Evolutionary conservation across 1,284 basidiomycete genomes (phyloP).

Genomic region (Ustilago hordei): DNA sequence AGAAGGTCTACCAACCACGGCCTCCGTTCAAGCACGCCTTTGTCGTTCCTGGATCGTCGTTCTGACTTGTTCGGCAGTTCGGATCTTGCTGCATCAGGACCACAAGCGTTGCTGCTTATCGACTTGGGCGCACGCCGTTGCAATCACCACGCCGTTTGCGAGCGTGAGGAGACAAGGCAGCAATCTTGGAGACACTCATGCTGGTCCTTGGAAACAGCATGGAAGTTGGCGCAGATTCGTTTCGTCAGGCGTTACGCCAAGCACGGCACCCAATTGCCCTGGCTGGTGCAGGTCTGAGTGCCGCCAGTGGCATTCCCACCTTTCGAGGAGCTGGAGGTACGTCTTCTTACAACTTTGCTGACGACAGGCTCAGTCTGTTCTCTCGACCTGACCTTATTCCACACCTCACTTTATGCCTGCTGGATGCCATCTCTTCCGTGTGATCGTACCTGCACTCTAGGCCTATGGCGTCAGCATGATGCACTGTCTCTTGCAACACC

Average conservation of each 20-base stretch:
- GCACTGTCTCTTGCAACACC: conserved; percentile 75
- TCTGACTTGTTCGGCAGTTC: neutral
- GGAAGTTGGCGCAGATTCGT: conserved; percentile 46
- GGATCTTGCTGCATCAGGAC: neutral
- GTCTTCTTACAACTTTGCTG: neutral
- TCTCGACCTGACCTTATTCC: neutral
- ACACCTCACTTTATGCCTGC: neutral
- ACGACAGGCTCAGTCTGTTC: no score
- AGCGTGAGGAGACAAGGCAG: conserved; percentile 1
- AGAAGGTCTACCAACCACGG: neutral
- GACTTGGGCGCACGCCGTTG: neutral
- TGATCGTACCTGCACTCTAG: conserved; percentile 5
- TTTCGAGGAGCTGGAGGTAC: conserved; percentile 75
- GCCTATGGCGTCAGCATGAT: conserved; percentile 76
- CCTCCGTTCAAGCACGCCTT: neutral
- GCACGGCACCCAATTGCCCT: conserved; percentile 74
- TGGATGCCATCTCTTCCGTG: neutral
- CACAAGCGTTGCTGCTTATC: neutral
- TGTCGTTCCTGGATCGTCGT: neutral
- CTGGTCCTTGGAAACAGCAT: conserved; percentile 18
- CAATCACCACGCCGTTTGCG: neutral
- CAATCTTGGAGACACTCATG: conserved; percentile 9
- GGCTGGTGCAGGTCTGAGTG: conserved; percentile 76
- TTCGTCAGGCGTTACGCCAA: conserved; percentile 65
- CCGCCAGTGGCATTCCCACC: conserved; percentile 74